These are phyloP conservation scores for Porphyrellus cyaneotinctus DNA, from an alignment of 768 basidiomycete species.

Conservation along the genomic window DNA sequence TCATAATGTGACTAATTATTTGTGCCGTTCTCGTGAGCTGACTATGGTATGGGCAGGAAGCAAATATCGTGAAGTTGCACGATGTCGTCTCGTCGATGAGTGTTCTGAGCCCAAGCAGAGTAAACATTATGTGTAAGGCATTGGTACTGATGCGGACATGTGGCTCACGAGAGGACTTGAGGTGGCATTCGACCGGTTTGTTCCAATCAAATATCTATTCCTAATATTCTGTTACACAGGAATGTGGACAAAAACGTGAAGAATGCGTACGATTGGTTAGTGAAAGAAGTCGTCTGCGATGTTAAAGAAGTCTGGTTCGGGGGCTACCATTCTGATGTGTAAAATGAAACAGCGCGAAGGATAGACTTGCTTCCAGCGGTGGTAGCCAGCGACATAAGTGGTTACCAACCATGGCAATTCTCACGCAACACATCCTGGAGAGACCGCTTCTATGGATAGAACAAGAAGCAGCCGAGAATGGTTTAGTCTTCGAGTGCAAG, in stretches of 20 bases:
- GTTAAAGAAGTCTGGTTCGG: neutral
- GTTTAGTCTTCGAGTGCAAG: neutral
- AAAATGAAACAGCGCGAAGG: neutral
- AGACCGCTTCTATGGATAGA: neutral
- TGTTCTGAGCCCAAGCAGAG: constrained; percentile 9
- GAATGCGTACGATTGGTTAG: neutral
- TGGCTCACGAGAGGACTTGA: neutral
- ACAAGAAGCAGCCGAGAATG: neutral
- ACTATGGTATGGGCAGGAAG: constrained; percentile 19
- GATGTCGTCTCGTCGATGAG: constrained; percentile 13
- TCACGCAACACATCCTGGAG: neutral
- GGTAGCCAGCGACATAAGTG: neutral
- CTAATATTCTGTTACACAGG: neutral
- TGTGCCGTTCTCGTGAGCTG: neutral
- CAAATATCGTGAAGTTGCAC: constrained; percentile 33
- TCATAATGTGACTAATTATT: constrained; percentile 37
- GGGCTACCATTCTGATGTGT: neutral
- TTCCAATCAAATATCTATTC: neutral
- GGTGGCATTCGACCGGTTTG: neutral
- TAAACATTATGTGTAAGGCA: constrained; percentile 28
- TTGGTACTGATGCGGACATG: neutral
- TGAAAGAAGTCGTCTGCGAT: neutral
- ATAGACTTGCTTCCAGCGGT: neutral
- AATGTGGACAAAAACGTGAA: neutral
- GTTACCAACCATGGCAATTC: neutral